Percentiles rank a stretch among this genome's conserved stretches.
Conservation (phyloP, 2,329 filamentous ascomycete species). For the Setomelanomma holmii region DNA sequence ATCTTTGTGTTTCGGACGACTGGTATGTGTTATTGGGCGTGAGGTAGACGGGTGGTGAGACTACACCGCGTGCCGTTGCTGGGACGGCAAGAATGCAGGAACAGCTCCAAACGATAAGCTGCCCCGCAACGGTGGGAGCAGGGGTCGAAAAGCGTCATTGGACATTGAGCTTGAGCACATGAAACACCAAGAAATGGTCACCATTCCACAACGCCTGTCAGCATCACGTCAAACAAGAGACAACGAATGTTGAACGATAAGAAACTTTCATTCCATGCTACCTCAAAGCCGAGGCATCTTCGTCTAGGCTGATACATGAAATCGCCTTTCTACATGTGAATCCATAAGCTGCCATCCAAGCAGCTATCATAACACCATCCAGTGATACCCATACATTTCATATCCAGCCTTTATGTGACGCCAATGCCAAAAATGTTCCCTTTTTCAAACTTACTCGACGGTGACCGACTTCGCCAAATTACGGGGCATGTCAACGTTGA, state of each 20-base stretch:
- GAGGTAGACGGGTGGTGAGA: background rate
- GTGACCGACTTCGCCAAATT: constrained; percentile 99
- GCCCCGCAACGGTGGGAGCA: constrained; percentile 22
- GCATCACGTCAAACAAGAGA: background rate
- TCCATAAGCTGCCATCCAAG: constrained; percentile 26
- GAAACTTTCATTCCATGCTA: constrained; percentile 9
- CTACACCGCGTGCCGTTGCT: constrained; percentile 4
- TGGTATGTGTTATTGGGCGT: background rate
- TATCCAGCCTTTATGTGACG: constrained; percentile 29
- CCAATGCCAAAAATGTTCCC: constrained; percentile 18
- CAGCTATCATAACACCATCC: constrained; percentile 22
- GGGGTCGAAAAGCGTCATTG: constrained; percentile 25
- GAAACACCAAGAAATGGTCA: constrained; percentile 6
- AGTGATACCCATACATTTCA: constrained; percentile 26
- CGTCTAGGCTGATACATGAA: constrained; percentile 18
- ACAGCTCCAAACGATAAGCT: constrained; percentile 15
- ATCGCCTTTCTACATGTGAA: constrained; percentile 24
- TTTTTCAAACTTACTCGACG: constrained; percentile 75
- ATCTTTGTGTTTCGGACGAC: constrained; percentile 37
- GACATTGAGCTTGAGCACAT: constrained; percentile 8
- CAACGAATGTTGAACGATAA: background rate
- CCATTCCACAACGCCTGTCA: background rate
- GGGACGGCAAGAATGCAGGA: constrained; percentile 36
- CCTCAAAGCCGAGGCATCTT: constrained; percentile 10
- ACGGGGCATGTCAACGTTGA: constrained; percentile 98